These are phyloP conservation scores for Choricystis sp. DNA, from an alignment of 139 green algal species.

Conservation along the genomic window DNA sequence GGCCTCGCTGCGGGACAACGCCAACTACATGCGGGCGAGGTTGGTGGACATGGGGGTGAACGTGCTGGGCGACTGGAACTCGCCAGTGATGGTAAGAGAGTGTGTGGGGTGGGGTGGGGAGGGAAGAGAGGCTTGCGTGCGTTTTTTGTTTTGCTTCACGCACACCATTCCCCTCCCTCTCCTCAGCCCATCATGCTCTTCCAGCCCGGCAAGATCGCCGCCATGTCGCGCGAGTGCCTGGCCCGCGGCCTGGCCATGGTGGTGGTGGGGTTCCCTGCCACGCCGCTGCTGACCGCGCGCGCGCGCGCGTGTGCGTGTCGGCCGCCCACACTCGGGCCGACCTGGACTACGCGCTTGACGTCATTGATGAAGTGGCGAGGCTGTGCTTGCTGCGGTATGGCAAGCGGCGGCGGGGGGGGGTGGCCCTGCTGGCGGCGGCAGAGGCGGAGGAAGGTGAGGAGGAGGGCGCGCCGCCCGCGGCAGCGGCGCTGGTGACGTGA, in stretches of 20 bases:
- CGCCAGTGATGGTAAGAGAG: slow-evolving; percentile 65
- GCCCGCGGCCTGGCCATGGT: slow-evolving; percentile 68
- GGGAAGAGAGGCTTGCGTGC: background rate
- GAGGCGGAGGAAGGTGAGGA: no score
- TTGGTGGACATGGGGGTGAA: slow-evolving; percentile 66
- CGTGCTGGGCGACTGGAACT: slow-evolving; percentile 87
- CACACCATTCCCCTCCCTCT: background rate
- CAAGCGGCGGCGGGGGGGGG: no score
- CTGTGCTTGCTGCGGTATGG: slow-evolving; percentile 12
- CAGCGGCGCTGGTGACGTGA: no score
- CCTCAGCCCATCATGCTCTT: slow-evolving; percentile 91
- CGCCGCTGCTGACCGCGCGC: slow-evolving; percentile 64
- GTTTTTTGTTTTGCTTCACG: no score
- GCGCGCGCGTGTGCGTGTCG: slow-evolving; percentile 84
- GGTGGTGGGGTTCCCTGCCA: slow-evolving; percentile 95
- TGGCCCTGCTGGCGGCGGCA: no score
- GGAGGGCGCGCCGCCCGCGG: no score
- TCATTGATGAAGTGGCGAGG: slow-evolving; percentile 19
- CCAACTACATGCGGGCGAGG: slow-evolving; percentile 75
- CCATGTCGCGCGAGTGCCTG: slow-evolving; percentile 47
- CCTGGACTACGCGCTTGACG: slow-evolving; percentile 72
- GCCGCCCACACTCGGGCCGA: slow-evolving; percentile 78
- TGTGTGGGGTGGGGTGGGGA: background rate
- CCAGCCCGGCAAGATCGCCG: slow-evolving; percentile 62
- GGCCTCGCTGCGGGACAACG: slow-evolving; percentile 61